Evolutionary conservation across 805 yeast genomes (phyloP).

Genomic region (Starmerella powellii): DNA sequence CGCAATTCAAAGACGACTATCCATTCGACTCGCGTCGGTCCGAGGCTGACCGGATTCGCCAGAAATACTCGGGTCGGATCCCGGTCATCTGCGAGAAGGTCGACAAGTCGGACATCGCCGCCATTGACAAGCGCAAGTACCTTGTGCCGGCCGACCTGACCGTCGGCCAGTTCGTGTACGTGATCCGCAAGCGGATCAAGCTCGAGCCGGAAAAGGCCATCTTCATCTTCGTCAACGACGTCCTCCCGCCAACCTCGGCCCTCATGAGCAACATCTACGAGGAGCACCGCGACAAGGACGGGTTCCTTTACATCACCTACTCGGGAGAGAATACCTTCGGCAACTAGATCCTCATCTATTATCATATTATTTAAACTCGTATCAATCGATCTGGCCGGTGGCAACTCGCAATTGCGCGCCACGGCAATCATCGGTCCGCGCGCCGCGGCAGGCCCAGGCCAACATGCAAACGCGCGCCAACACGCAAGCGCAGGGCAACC

Average conservation of each 20-base stretch:
- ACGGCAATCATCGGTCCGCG: background rate
- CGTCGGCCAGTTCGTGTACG: slow-evolving; percentile 96
- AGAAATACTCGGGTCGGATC: slow-evolving; percentile 79
- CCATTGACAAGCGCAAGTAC: slow-evolving; percentile 93
- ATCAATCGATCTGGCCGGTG: background rate
- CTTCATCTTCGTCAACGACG: slow-evolving; percentile 91
- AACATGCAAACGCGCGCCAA: no score
- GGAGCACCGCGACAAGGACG: slow-evolving; percentile 96
- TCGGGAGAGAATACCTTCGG: slow-evolving; percentile 98
- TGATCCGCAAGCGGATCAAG: slow-evolving; percentile 89
- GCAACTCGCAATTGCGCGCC: background rate
- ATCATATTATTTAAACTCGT: background rate
- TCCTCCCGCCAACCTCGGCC: slow-evolving; percentile 96
- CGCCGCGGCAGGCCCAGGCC: background rate
- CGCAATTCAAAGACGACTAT: slow-evolving; percentile 89
- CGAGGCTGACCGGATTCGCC: slow-evolving; percentile 81
- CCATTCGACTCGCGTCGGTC: slow-evolving; percentile 92
- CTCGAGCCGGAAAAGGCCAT: slow-evolving; percentile 96
- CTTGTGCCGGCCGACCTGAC: slow-evolving; percentile 92
- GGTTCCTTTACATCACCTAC: slow-evolving; percentile 87
- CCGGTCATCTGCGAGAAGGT: slow-evolving; percentile 97
- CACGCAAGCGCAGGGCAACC: no score
- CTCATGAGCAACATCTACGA: slow-evolving; percentile 89
- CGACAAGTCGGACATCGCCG: slow-evolving; percentile 90
- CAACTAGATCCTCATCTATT: slow-evolving; percentile 18